These are phyloP conservation scores for Dendrobium huoshanense DNA, from an alignment of 106 monocot genomes.

Conservation along the genomic window DNA sequence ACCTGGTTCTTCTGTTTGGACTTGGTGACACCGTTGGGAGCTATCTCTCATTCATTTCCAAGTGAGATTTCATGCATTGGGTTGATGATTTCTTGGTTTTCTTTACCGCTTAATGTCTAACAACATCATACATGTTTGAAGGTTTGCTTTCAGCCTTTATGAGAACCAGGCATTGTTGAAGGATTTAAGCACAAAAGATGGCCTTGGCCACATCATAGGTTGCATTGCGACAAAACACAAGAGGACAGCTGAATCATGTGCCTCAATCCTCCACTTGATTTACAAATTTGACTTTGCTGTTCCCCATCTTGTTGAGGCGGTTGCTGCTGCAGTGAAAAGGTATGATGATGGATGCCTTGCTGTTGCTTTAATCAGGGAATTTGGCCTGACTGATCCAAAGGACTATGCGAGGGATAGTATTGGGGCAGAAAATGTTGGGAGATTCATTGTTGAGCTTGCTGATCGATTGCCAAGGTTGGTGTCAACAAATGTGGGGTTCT, in stretches of 20 bases:
- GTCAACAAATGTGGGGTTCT: slow-evolving; percentile 77
- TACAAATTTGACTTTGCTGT: slow-evolving; percentile 85
- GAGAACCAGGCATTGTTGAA: slow-evolving; percentile 63
- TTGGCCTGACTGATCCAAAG: slow-evolving; percentile 75
- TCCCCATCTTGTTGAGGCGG: slow-evolving; percentile 53
- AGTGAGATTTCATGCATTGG: slow-evolving; percentile 25
- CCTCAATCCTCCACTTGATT: slow-evolving; percentile 71
- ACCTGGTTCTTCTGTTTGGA: slow-evolving; percentile 71
- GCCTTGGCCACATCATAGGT: slow-evolving; percentile 61
- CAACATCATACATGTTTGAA: slow-evolving; percentile 17
- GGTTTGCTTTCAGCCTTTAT: slow-evolving; percentile 61
- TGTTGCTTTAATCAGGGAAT: slow-evolving; percentile 63
- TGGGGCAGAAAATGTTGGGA: slow-evolving; percentile 92
- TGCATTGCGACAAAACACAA: slow-evolving; percentile 61
- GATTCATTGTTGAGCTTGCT: slow-evolving; percentile 88
- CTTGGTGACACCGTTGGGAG: slow-evolving; percentile 50
- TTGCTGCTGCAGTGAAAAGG: slow-evolving; percentile 57
- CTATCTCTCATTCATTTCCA: slow-evolving; percentile 78
- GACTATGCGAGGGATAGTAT: slow-evolving; percentile 70
- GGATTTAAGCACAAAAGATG: slow-evolving; percentile 61
- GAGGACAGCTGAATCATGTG: slow-evolving; percentile 45
- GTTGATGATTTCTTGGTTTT: not conserved
- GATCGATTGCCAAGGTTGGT: slow-evolving; percentile 66
- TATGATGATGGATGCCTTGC: slow-evolving; percentile 79
- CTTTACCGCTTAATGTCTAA: not conserved